Evolutionary conservation across 805 yeast species (phyloP).

Genomic region (Hanseniaspora nectarophila): DNA sequence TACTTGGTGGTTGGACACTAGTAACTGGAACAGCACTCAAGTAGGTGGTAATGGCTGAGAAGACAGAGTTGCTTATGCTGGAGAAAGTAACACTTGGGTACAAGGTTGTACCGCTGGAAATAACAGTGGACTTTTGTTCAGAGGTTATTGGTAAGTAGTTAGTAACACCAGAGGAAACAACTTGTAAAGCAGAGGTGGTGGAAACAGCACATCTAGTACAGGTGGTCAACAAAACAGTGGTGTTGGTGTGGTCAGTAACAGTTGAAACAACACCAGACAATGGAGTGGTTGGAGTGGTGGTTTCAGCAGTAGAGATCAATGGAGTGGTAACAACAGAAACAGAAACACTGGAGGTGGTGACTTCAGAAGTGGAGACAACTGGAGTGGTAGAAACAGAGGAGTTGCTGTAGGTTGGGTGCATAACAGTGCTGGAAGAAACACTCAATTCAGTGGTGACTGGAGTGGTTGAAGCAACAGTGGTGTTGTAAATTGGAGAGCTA

Average conservation of each 20-base stretch:
- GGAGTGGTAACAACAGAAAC: slow-evolving; percentile 7
- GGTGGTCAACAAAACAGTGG: slow-evolving; percentile 13
- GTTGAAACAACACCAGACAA: not conserved
- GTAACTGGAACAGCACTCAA: slow-evolving; percentile 14
- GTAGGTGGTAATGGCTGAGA: slow-evolving; percentile 17
- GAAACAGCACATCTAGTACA: slow-evolving; percentile 8
- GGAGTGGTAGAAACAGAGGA: not conserved
- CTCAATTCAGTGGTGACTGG: too few relatives aligned
- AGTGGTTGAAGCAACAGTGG: not conserved
- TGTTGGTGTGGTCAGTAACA: slow-evolving; percentile 1
- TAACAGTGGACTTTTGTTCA: slow-evolving; percentile 4
- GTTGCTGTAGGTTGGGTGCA: too few relatives aligned
- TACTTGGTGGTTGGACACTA: not conserved
- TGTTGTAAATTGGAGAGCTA: slow-evolving; percentile 15
- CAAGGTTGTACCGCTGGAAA: slow-evolving; percentile 14
- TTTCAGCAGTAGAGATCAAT: not conserved
- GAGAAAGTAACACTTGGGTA: slow-evolving; percentile 15
- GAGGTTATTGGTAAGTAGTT: slow-evolving; percentile 9
- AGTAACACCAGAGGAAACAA: slow-evolving; percentile 11
- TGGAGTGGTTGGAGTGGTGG: slow-evolving; percentile 11
- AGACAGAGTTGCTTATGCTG: slow-evolving; percentile 12
- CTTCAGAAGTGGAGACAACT: not conserved
- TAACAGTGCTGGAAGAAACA: not conserved
- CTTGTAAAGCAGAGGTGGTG: slow-evolving; percentile 7
- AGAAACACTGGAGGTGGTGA: not conserved